Conservation (phyloP, 139 green algal species). For the Coelastrella sp. region DNA sequence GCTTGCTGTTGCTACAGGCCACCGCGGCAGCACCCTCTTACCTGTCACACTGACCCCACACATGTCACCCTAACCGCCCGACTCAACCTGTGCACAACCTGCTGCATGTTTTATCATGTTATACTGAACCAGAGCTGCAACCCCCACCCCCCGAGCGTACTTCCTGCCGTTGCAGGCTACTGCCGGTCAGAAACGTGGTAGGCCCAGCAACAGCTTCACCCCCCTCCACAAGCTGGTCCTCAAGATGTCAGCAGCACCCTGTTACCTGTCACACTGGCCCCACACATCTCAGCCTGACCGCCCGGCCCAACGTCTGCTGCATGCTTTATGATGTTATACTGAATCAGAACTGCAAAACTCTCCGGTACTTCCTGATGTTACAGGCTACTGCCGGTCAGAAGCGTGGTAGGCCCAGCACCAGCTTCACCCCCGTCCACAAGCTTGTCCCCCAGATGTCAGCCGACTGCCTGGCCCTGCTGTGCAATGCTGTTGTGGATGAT, state of each 20-base stretch:
- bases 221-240: background rate
- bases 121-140: background rate
- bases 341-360: background rate
- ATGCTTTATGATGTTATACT: background rate
- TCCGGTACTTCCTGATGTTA: background rate
- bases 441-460: slow-evolving; percentile 51
- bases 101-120: background rate
- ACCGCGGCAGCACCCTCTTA: too few relatives aligned
- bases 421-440: slow-evolving; percentile 33
- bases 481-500: slow-evolving; percentile 52
- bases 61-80: too few relatives aligned
- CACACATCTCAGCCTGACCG: too few relatives aligned
- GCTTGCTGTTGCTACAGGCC: too few relatives aligned
- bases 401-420: background rate
- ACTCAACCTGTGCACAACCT: background rate
- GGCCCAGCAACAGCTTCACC: too few relatives aligned
- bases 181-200: too few relatives aligned
- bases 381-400: slow-evolving; percentile 34
- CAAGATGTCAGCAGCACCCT: too few relatives aligned
- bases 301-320: background rate
- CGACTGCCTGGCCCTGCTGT: slow-evolving; percentile 50
- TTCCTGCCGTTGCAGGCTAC: background rate
- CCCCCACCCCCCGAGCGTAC: background rate
- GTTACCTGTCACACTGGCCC: too few relatives aligned
- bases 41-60: too few relatives aligned